Conservation (phyloP, 208 protist genomes). For the Leptomonas seymouri region DNA sequence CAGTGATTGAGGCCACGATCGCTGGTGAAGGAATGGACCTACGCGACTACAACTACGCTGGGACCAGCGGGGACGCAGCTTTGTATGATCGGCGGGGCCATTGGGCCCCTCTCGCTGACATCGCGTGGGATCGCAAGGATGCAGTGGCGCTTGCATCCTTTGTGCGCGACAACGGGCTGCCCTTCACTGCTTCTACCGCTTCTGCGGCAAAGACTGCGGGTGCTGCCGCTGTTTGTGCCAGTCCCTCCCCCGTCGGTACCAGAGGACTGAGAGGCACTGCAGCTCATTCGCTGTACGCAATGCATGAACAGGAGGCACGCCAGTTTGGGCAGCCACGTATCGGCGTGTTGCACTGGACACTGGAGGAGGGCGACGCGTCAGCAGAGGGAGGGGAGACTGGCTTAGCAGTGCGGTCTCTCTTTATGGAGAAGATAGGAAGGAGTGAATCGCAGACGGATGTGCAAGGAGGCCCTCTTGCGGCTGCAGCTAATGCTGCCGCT, state of each 20-base stretch:
- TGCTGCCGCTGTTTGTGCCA: neutral
- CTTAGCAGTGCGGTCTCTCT: slow-evolving; percentile 3
- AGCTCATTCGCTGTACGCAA: no score
- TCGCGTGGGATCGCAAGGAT: slow-evolving; percentile 18
- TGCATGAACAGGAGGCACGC: neutral
- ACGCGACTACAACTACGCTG: neutral
- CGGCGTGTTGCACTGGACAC: slow-evolving; percentile 7
- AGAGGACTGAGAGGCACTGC: neutral
- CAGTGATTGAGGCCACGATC: slow-evolving; percentile 62
- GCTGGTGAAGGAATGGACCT: slow-evolving; percentile 6
- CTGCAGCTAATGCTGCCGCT: neutral
- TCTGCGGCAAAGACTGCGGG: neutral
- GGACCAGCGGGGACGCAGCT: neutral
- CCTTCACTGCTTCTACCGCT: neutral
- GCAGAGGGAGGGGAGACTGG: neutral
- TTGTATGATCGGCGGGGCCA: slow-evolving; percentile 10
- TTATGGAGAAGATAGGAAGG: neutral
- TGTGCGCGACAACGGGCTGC: slow-evolving; percentile 20
- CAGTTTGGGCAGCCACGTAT: neutral
- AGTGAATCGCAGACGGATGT: no score
- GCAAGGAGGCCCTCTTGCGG: neutral
- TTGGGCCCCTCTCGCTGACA: slow-evolving; percentile 2
- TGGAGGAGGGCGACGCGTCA: neutral
- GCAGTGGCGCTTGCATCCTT: slow-evolving; percentile 37
- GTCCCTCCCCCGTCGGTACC: neutral